Percentiles rank a stretch among this genome's conserved stretches.
These are phyloP conservation scores for Amanita pseudoporphyria DNA, from an alignment of 768 basidiomycete species.

Conservation along the genomic window DNA sequence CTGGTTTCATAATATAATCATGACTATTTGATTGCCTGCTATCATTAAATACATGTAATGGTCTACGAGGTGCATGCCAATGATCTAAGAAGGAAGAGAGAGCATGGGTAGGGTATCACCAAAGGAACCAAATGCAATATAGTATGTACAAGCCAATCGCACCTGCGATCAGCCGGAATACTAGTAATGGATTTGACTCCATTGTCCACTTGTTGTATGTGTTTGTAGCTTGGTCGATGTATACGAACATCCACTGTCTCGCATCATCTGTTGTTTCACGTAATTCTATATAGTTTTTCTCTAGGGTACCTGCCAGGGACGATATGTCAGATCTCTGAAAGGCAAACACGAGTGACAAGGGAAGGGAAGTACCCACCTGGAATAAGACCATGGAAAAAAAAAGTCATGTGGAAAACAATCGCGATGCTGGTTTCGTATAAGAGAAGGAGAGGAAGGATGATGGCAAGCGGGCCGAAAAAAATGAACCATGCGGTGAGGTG, in stretches of 20 bases:
- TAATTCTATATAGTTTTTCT: constrained; percentile 22
- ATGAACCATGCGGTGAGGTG: constrained; percentile 26
- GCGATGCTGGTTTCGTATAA: constrained; percentile 25
- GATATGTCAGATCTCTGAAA: neutral
- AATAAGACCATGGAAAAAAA: constrained; percentile 26
- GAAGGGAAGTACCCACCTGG: constrained; percentile 16
- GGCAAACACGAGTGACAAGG: neutral
- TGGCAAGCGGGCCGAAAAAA: constrained; percentile 34
- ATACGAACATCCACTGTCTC: constrained; percentile 26
- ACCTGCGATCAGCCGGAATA: constrained; percentile 22
- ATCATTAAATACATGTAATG: neutral
- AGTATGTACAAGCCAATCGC: constrained; percentile 21
- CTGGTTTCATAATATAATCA: neutral
- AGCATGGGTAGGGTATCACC: constrained; percentile 10
- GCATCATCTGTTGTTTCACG: constrained; percentile 24
- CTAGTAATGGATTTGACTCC: constrained; percentile 22
- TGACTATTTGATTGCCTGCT: neutral
- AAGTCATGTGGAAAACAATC: constrained; percentile 23
- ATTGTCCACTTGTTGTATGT: constrained; percentile 31
- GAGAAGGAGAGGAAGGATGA: constrained; percentile 25
- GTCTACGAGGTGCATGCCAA: neutral
- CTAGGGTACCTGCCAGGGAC: constrained; percentile 17
- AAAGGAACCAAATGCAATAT: constrained; percentile 21
- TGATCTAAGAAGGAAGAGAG: neutral
- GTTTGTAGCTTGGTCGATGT: constrained; percentile 25